A percentile compares a stretch with the other conserved stretches of the same genome.
Evolutionary conservation across 352 stramenopile genomes (phyloP).

Genomic region (Plasmopara viticola): DNA sequence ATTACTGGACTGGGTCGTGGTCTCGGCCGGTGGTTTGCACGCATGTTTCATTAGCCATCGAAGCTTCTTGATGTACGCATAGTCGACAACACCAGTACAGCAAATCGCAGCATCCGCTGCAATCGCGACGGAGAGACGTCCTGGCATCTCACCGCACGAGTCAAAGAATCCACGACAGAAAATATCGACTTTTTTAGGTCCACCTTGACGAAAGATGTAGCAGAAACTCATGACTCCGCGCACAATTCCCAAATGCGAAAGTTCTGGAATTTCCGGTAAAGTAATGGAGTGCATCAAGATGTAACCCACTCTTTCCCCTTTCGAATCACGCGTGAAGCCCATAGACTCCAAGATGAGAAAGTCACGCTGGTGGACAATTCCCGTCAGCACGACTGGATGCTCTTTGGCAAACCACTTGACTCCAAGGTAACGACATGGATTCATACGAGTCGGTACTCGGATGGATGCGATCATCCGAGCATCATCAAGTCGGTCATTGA

Average conservation of each 20-base stretch:
- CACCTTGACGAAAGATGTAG: conserved; percentile 35
- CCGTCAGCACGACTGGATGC: conserved; percentile 17
- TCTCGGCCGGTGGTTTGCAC: conserved; percentile 1
- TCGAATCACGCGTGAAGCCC: too few species aligned
- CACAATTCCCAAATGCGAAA: conserved; percentile 37
- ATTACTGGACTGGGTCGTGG: not conserved
- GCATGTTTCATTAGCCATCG: conserved; percentile 39
- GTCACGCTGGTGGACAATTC: conserved; percentile 32
- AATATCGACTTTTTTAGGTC: conserved; percentile 24
- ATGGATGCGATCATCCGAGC: conserved; percentile 32
- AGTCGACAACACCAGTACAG: conserved; percentile 38
- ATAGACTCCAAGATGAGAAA: too few species aligned
- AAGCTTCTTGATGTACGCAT: conserved; percentile 54
- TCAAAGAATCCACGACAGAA: conserved; percentile 53
- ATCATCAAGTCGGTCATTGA: conserved; percentile 42
- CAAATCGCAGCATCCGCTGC: conserved; percentile 36
- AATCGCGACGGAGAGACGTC: conserved; percentile 35
- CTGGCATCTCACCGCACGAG: conserved; percentile 37
- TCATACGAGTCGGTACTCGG: conserved; percentile 20
- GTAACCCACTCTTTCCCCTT: too few species aligned
- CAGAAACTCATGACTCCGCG: conserved; percentile 42
- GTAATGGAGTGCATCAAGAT: too few species aligned
- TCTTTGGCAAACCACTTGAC: conserved; percentile 52
- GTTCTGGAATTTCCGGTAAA: conserved; percentile 27
- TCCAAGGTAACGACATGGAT: conserved; percentile 41